Evolutionary conservation across 306 rosid genomes (phyloP), one percentile per base, ranked within the genome.

Genomic region (Lathyrus tuberosus): DNA sequence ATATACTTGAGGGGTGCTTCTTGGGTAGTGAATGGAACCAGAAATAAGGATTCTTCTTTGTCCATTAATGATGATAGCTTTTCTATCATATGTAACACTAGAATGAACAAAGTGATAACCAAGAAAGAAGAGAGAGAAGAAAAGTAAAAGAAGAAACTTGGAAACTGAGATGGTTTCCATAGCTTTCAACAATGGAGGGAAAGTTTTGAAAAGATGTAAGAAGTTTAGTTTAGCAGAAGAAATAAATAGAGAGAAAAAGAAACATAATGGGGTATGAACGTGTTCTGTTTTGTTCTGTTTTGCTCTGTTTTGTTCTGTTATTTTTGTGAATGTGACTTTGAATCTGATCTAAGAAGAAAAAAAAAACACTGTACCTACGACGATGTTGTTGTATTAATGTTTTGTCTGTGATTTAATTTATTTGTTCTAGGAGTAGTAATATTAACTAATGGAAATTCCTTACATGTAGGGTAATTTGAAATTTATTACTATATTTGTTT

Each of bases 11-110:
- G 97, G 98, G 8, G 96, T 81, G 81, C 98, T 94, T 85, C 98
- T 85, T 62, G 98, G 97, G 73, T 94, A 94, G 78, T 90, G 98
- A 83, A 94, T 94, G 80, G 99, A 94, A 38, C 99, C 99, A 18
- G 99, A 94, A 40, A 94, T 84, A 75, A 94, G 95, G 41, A 94
- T 80, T 81, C 84, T 91, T 57, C 99, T 77, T 65, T 77, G 89
- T 81, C 99, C 99, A 82, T 94, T 86, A 86, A 94, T 88, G 83
- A 91, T n/a, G 47, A 94, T 86, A 74, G 99, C 95, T 62, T 89
- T 94, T 70, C 47, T 91, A 67, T 94, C 99, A 73, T 94, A 94
- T 1, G 88, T 85, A 10, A 94, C 97, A 31, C 79, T 81, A 73
- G 92, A 81, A 1, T 84, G 81, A 30, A 78, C 78, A 57, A 89